phyloP scores from a whole-genome alignment of 2,329 filamentous ascomycete genomes.

The Amauroascus niger region DNA sequence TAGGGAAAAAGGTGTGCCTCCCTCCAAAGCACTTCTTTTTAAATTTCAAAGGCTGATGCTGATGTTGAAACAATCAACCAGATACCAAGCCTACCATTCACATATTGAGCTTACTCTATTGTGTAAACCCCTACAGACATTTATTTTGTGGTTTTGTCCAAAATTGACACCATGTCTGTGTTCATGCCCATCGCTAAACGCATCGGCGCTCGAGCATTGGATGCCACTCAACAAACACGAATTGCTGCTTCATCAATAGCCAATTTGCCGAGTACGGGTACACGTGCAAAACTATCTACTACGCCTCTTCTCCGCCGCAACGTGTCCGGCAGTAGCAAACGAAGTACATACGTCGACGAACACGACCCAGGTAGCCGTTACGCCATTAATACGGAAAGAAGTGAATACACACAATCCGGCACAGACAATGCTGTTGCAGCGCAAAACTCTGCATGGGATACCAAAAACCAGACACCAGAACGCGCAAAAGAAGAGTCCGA shows the following conservation, averaged over 20 bases:
- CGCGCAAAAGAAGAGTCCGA: constrained; percentile 34
- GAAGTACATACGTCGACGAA: constrained; percentile 7
- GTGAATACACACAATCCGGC: constrained; percentile 60
- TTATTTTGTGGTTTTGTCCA: too few relatives aligned
- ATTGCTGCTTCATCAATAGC: neutral
- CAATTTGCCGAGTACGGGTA: neutral
- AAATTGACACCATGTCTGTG: neutral
- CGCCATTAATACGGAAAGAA: constrained; percentile 53
- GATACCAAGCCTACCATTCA: too few relatives aligned
- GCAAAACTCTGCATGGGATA: constrained; percentile 59
- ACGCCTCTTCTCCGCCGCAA: neutral
- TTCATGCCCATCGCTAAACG: neutral
- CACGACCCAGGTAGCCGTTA: constrained; percentile 41
- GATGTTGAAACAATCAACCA: too few relatives aligned
- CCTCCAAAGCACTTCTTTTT: too few relatives aligned
- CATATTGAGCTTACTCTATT: too few relatives aligned
- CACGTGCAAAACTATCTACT: neutral
- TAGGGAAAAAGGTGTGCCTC: too few relatives aligned
- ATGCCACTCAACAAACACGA: neutral
- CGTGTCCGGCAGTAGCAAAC: constrained; percentile 2
- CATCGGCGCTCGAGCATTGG: neutral
- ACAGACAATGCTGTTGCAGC: constrained; percentile 52
- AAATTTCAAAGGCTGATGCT: too few relatives aligned
- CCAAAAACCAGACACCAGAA: constrained; percentile 58
- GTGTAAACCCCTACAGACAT: too few relatives aligned